Evolutionary conservation across 352 stramenopile genomes (phyloP), one percentile per base, ranked within the genome.

Genomic region (Achlya hypogyna): DNA sequence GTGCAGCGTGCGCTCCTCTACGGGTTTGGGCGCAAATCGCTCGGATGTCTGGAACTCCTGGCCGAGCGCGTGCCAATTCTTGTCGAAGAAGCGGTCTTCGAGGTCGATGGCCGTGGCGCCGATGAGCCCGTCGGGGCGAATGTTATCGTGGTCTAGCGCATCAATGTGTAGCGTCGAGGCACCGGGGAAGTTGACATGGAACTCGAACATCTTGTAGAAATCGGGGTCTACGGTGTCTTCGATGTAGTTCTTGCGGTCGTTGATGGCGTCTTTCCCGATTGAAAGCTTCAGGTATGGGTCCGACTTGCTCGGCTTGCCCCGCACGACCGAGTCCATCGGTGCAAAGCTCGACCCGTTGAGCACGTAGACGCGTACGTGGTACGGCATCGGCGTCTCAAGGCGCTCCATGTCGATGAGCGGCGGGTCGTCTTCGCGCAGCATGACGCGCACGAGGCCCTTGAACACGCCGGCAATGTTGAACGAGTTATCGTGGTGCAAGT

Each of bases 91-190:
- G 12, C 92, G 82, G 70, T 98, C 92, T 63, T 98, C 92, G 0
- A 98, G 71, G 63, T 98, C 92, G 66, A 98, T 97, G 0, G 76
- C 84, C 22, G 91, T 97, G 54, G 75, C 78, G 9, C 92, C 92
- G 42, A 98, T 97, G 25, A 98, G 71, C 49, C 97, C 89, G 56
- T 97, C 89, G n/a, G 77, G 81, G 25, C 84, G 82, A 49, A 98
- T 88, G 4, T 86, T 63, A 59, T 97, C 89, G 52, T 89, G 86
- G 71, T 98, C 91, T 78, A 94, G 91, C 0, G 89, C 81, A 38
- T 92, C 75, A 42, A 97, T 95, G 49, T 87, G 84, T 52, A 98
- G 66, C 51, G 89, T 80, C 16, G 82, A 85, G 0, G 87, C 79
- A 40, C 91, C 91, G 1, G 91, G 91, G 0, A 98, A 78, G 43